Percentiles rank a stretch among this genome's conserved stretches.
Conservation (phyloP, 2,329 filamentous ascomycete species). For the Aureobasidium sp. region DNA sequence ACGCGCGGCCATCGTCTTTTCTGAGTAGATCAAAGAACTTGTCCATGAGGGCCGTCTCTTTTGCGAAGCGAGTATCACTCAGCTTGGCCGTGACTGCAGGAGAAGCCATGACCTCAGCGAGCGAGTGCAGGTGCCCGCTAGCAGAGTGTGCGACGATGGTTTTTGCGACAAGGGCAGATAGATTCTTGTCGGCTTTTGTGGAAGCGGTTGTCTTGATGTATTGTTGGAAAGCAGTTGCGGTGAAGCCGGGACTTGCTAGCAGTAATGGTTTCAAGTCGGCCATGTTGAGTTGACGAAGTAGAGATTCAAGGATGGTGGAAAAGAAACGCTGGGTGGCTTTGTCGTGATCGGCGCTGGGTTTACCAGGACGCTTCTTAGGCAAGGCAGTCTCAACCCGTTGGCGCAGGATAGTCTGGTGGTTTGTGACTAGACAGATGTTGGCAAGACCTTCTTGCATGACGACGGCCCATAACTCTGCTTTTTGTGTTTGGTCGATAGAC, state of each 20-base stretch:
- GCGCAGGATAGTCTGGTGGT: slow-evolving; percentile 70
- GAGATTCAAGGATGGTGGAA: slow-evolving; percentile 65
- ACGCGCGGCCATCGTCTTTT: slow-evolving; percentile 78
- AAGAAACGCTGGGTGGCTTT: slow-evolving; percentile 61
- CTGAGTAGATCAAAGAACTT: slow-evolving; percentile 71
- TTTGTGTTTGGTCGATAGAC: slow-evolving; percentile 68
- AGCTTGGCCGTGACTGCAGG: slow-evolving; percentile 70
- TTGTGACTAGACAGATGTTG: slow-evolving; percentile 76
- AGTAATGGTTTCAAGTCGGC: slow-evolving; percentile 63
- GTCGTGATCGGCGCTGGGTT: slow-evolving; percentile 52
- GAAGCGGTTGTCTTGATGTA: slow-evolving; percentile 60
- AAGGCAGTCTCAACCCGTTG: slow-evolving; percentile 61
- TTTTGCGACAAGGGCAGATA: slow-evolving; percentile 56
- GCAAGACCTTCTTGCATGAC: slow-evolving; percentile 87
- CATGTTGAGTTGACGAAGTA: slow-evolving; percentile 74
- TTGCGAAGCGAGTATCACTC: slow-evolving; percentile 79
- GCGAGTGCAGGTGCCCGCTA: slow-evolving; percentile 76
- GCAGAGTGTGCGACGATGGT: slow-evolving; percentile 73
- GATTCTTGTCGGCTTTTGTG: slow-evolving; percentile 63
- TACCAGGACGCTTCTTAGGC: slow-evolving; percentile 59
- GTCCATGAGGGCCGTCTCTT: slow-evolving; percentile 79
- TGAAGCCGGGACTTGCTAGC: slow-evolving; percentile 83
- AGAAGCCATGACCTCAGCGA: slow-evolving; percentile 80
- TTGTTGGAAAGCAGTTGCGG: slow-evolving; percentile 70
- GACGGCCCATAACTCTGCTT: slow-evolving; percentile 78